Percentiles rank a stretch among this genome's conserved stretches.
These are phyloP conservation scores for Coniochaeta pulveracea DNA, from an alignment of 2,329 filamentous ascomycete genomes.

Conservation along the genomic window DNA sequence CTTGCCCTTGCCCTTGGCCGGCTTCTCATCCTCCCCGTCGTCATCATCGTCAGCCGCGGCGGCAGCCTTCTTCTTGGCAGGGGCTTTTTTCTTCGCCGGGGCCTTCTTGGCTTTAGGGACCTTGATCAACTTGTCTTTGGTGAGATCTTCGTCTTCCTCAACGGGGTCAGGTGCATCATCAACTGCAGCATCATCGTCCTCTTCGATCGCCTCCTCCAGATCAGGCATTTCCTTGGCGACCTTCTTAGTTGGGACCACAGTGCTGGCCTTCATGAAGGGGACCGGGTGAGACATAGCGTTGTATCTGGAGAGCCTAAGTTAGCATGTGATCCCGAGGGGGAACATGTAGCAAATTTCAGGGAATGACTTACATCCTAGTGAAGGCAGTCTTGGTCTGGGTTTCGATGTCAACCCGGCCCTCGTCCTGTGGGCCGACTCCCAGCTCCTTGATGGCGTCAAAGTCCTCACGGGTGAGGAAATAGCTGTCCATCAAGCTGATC, in stretches of 20 bases:
- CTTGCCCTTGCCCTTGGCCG: neutral
- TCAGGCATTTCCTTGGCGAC: constrained; percentile 70
- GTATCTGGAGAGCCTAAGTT: constrained; percentile 43
- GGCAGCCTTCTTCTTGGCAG: constrained; percentile 45
- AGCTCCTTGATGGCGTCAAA: constrained; percentile 89
- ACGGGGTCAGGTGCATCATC: constrained; percentile 48
- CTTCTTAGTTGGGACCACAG: constrained; percentile 61
- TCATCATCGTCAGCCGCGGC: constrained; percentile 33
- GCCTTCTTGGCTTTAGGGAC: constrained; percentile 62
- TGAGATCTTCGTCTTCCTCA: constrained; percentile 71
- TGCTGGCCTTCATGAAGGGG: constrained; percentile 91
- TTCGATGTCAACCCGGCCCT: constrained; percentile 67
- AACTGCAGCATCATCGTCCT: constrained; percentile 66
- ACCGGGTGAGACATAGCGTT: constrained; percentile 79
- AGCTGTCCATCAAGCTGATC: constrained; percentile 94
- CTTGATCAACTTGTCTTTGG: constrained; percentile 95
- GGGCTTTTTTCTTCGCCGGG: constrained; percentile 21
- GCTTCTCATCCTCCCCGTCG: constrained; percentile 30
- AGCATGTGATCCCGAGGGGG: constrained; percentile 8
- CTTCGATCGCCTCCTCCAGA: constrained; percentile 90
- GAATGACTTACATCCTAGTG: constrained; percentile 62
- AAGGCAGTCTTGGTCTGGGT: constrained; percentile 80
- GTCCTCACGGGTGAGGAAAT: constrained; percentile 89
- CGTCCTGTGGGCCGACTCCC: constrained; percentile 73
- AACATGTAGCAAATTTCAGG: neutral